Conservation (phyloP, 108 stramenopile species). For the Phaeodactylum tricornutum region DNA sequence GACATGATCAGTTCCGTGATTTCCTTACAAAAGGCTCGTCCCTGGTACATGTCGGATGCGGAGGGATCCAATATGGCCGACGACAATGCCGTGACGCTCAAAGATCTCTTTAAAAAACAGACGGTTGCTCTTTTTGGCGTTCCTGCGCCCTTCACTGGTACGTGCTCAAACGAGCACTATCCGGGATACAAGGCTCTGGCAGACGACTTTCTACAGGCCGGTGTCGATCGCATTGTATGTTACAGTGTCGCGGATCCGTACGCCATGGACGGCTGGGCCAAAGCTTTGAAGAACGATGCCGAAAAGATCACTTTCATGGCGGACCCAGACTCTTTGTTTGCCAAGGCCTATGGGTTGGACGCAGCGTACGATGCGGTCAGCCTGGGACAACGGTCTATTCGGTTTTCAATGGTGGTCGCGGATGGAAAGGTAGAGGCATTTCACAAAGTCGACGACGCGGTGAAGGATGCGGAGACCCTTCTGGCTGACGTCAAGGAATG, state of each 20-base stretch:
- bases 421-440: conserved; percentile 27
- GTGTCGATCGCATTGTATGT: conserved; percentile 27
- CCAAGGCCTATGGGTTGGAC: conserved; percentile 23
- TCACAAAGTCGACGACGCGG: conserved; percentile 21
- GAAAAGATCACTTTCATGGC: conserved; percentile 27
- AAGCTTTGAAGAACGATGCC: conserved; percentile 17
- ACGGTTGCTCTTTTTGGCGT: conserved; percentile 35
- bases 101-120: conserved; percentile 18
- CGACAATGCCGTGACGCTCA: conserved; percentile 27
- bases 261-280: conserved; percentile 21
- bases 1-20: conserved; percentile 13
- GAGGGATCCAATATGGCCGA: conserved; percentile 24
- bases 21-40: conserved; percentile 20
- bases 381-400: conserved; percentile 18
- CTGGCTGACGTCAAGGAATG: conserved; percentile 11
- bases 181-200: conserved; percentile 25
- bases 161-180: conserved; percentile 35
- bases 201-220: conserved; percentile 11
- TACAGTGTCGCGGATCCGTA: conserved; percentile 39
- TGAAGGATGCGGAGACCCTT: conserved; percentile 17
- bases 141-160: conserved; percentile 45
- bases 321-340: conserved; percentile 24
- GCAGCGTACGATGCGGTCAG: conserved; percentile 13
- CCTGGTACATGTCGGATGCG: conserved; percentile 21
- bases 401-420: conserved; percentile 33